Percentiles rank a stretch among this genome's conserved stretches.
These are phyloP conservation scores for Blastobotrys persicus DNA, from an alignment of 1,139 yeast genomes.

Conservation along the genomic window DNA sequence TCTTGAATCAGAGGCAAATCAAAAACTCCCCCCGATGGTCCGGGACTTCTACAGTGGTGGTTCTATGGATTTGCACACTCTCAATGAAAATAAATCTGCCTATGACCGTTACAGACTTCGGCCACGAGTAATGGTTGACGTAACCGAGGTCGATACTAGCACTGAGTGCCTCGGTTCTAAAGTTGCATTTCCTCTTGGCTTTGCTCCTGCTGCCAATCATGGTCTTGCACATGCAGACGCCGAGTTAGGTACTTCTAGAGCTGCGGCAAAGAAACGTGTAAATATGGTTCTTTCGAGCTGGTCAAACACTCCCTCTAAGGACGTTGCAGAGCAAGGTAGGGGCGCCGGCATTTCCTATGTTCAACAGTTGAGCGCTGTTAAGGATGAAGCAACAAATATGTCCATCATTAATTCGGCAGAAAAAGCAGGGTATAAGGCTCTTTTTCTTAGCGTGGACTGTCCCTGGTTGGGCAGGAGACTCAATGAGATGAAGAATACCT, in stretches of 20 bases:
- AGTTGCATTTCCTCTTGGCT: constrained; percentile 52
- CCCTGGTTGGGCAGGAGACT: constrained; percentile 62
- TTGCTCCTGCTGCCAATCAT: constrained; percentile 64
- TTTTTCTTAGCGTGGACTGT: constrained; percentile 63
- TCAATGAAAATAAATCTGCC: constrained; percentile 30
- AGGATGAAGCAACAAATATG: constrained; percentile 42
- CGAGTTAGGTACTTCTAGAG: constrained; percentile 43
- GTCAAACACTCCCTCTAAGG: constrained; percentile 31
- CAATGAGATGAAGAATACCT: constrained; percentile 47
- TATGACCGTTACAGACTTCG: constrained; percentile 36
- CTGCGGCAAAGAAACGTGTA: constrained; percentile 31
- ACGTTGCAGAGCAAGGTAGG: constrained; percentile 24
- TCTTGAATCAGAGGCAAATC: constrained; percentile 23
- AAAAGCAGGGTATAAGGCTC: constrained; percentile 50
- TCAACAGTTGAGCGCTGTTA: constrained; percentile 45
- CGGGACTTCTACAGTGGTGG: constrained; percentile 37
- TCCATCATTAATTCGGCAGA: constrained; percentile 49
- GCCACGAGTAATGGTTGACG: constrained; percentile 45
- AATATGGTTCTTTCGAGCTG: constrained; percentile 35
- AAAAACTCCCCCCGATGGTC: constrained; percentile 25
- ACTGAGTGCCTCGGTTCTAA: constrained; percentile 41
- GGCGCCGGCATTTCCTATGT: constrained; percentile 31
- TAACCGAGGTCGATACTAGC: constrained; percentile 37
- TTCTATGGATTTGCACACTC: constrained; percentile 33
- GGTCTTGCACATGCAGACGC: constrained; percentile 61